Conservation (phyloP, 2,329 filamentous ascomycete genomes). For the Thelonectria rubi region DNA sequence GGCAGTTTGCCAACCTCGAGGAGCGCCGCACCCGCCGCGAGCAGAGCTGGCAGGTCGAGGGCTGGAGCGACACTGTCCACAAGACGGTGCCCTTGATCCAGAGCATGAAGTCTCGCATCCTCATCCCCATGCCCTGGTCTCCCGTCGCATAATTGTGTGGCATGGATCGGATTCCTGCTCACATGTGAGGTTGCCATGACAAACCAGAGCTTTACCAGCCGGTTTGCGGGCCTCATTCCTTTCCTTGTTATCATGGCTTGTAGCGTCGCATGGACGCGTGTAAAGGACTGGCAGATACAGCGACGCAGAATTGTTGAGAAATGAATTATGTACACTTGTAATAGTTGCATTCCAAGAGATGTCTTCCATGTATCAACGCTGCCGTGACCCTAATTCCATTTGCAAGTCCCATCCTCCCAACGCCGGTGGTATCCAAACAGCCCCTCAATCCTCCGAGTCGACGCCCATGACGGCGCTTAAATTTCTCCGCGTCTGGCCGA, state of each 20-base stretch:
- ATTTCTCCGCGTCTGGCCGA: constrained; percentile 75
- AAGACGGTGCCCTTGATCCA: constrained; percentile 98
- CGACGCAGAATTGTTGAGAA: constrained; percentile 34
- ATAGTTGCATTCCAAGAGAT: constrained; percentile 35
- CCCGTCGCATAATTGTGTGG: constrained; percentile 74
- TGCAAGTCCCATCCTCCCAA: constrained; percentile 28
- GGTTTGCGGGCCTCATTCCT: not conserved
- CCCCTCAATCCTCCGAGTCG: constrained; percentile 41
- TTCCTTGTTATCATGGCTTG: constrained; percentile 25
- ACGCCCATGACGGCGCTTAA: constrained; percentile 81
- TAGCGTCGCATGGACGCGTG: constrained; percentile 30
- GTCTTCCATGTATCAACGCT: not conserved
- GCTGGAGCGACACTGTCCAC: constrained; percentile 97
- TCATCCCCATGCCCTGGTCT: constrained; percentile 97
- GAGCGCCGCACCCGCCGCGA: constrained; percentile 90
- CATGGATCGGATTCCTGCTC: constrained; percentile 1
- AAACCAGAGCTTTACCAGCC: not conserved
- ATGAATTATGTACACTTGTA: constrained; percentile 41
- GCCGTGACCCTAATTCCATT: constrained; percentile 9
- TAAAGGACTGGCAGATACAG: constrained; percentile 30
- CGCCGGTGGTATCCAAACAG: constrained; percentile 31
- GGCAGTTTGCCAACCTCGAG: constrained; percentile 97
- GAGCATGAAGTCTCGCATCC: constrained; percentile 91
- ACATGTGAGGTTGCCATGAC: constrained; percentile 1
- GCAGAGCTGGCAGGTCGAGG: constrained; percentile 93